Base-by-base conservation (phyloP, 805 yeast genomes). In the Zygoascus tannicola region DNA sequence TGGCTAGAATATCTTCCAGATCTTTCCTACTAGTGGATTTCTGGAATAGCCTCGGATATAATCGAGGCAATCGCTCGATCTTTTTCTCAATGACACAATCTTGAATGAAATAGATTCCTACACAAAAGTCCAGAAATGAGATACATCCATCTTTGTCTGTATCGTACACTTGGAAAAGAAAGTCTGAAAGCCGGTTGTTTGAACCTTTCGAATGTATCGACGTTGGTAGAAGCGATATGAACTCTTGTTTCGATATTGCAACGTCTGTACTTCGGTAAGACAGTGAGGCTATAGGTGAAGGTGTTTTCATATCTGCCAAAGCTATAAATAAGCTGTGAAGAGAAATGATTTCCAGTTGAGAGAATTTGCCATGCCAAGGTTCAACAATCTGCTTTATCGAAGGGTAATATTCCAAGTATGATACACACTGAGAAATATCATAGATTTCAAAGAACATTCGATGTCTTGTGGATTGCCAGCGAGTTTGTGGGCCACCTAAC, bases 91-190 rank as follows among this genome's bases (percentile, higher is more conserved):
- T 7, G 12, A 12, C 10, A 26, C 30, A 26, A 7, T 26, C 30
- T 12, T 26, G 30, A 8, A 26, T 26, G 12, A 26, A 26, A 7
- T 7, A 15, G 5, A 14, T 41, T 10, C 39, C 52, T 10, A 21
- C 14, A 8, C 40, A 36, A 33, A 23, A 49, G 22, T 46, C 47
- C 7, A 28, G 36, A 38, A 49, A 46, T 2, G 41, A 19, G 32
- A 49, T 36, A 23, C 18, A 7, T 3, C 49, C 45, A 18, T 44
- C 46, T 5, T 37, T 33, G 20, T 44, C 42, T 14, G 30, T n/a
- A 34, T 49, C 49, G 41, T 49, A 49, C 4, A 46, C 10, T 8
- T 14, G n/a, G 20, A 37, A 21, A 14, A 37, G 19, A 12, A 26
- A 26, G 10, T 26, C 30, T 7, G 10, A 8, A 7, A 26, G 30